phyloP scores from a whole-genome alignment of 192 early-diverging fungal species.

The Physocladia obscura region DNA sequence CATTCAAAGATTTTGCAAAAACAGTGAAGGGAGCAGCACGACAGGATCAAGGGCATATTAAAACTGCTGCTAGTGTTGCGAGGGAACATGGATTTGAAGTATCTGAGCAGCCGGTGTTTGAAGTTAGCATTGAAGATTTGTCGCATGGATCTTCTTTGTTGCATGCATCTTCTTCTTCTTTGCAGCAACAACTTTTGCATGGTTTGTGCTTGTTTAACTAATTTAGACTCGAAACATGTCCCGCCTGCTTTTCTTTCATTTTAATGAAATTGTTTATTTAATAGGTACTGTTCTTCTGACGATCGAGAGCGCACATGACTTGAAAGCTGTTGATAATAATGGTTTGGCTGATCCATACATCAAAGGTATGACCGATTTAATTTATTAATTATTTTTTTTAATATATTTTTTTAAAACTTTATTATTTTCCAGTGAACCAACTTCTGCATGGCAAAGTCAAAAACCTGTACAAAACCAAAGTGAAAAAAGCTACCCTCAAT shows the following conservation, averaged over 20 bases:
- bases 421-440: too few species aligned
- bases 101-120: neutral
- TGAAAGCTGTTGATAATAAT: slow-evolving; percentile 56
- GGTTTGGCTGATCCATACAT: slow-evolving; percentile 74
- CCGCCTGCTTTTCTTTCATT: neutral
- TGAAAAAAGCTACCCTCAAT: slow-evolving; percentile 68
- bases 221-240: neutral
- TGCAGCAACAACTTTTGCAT: neutral
- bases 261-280: neutral
- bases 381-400: slow-evolving; percentile 5
- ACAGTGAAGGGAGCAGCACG: neutral
- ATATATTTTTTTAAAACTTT: too few species aligned
- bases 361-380: slow-evolving; percentile 34
- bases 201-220: neutral
- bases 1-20: slow-evolving; percentile 14
- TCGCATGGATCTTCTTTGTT: neutral
- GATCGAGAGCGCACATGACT: slow-evolving; percentile 48
- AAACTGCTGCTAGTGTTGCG: neutral
- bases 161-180: neutral
- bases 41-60: neutral
- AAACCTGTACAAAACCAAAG: slow-evolving; percentile 62
- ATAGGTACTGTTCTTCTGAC: slow-evolving; percentile 32
- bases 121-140: neutral
- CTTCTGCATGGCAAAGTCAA: slow-evolving; percentile 53
- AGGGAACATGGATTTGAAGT: neutral